phyloP scores from a whole-genome alignment of 2,329 filamentous ascomycete species.

The Aspergillus novofumigatus region DNA sequence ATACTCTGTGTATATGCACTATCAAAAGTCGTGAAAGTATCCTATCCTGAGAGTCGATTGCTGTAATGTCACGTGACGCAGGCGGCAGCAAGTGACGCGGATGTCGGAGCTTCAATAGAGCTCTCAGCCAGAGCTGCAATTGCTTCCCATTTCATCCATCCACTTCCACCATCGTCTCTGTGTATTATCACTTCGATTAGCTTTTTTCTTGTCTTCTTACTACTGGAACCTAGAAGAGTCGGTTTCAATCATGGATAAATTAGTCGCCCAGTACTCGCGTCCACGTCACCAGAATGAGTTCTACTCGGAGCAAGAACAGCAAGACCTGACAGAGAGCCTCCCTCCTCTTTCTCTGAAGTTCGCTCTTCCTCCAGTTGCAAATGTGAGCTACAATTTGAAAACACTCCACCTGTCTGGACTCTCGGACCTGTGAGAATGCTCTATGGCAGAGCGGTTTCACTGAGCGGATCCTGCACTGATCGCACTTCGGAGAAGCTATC shows the following conservation, averaged over 20 bases:
- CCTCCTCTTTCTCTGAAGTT: conserved; percentile 87
- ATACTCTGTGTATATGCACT: not conserved
- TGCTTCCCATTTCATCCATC: conserved; percentile 13
- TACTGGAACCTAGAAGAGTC: not conserved
- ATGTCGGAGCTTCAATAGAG: conserved; percentile 27
- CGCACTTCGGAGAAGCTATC: conserved; percentile 5
- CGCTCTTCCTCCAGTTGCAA: conserved; percentile 85
- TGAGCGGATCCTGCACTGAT: not conserved
- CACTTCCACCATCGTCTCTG: conserved; percentile 2
- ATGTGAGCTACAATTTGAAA: conserved; percentile 54
- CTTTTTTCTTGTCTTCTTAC: not conserved
- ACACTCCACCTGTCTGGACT: not conserved
- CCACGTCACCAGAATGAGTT: conserved; percentile 70
- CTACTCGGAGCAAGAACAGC: conserved; percentile 66
- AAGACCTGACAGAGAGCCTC: conserved; percentile 66
- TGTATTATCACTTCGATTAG: conserved; percentile 1
- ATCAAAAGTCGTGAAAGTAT: not conserved
- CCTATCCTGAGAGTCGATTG: not conserved
- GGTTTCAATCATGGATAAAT: conserved; percentile 68
- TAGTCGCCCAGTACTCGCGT: conserved; percentile 87
- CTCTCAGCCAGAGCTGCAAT: conserved; percentile 18
- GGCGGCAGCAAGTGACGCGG: conserved; percentile 35
- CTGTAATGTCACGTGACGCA: conserved; percentile 24
- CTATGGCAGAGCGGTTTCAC: not conserved
- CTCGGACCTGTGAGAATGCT: not conserved